phyloP scores from a whole-genome alignment of 192 early-diverging fungal species.

The Coemansia sp. region DNA sequence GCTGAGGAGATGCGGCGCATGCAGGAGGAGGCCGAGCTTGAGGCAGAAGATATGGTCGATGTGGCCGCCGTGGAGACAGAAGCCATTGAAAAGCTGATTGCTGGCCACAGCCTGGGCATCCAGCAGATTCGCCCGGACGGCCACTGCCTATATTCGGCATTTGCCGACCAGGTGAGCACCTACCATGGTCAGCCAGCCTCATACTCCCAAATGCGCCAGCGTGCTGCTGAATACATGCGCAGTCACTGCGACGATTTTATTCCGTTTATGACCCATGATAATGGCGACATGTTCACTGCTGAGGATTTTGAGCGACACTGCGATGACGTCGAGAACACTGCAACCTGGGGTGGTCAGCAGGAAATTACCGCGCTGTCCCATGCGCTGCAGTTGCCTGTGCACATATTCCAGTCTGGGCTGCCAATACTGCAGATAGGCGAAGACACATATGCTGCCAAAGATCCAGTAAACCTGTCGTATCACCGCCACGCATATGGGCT shows the following conservation, averaged over 20 bases:
- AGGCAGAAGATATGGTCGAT: constrained; percentile 75
- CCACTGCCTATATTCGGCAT: constrained; percentile 91
- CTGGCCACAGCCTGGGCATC: constrained; percentile 60
- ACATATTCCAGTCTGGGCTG: constrained; percentile 82
- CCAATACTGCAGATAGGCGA: constrained; percentile 80
- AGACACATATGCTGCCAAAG: constrained; percentile 59
- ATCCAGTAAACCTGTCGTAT: constrained; percentile 75
- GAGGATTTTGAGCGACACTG: constrained; percentile 78
- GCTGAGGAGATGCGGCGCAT: constrained; percentile 69
- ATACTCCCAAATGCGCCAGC: constrained; percentile 67
- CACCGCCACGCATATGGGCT: constrained; percentile 90
- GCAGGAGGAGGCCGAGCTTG: constrained; percentile 71
- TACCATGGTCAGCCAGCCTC: constrained; percentile 55
- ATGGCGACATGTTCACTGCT: constrained; percentile 72
- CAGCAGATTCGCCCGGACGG: constrained; percentile 82
- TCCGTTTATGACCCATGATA: constrained; percentile 79
- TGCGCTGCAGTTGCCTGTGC: constrained; percentile 70
- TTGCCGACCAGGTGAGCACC: constrained; percentile 75
- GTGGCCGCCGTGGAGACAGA: constrained; percentile 69
- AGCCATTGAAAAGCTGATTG: constrained; percentile 63
- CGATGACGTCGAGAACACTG: constrained; percentile 71
- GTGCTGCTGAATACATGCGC: constrained; percentile 80
- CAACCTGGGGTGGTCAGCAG: constrained; percentile 91
- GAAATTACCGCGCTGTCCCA: constrained; percentile 85
- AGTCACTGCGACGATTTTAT: constrained; percentile 82